Conservation (phyloP, 2,329 filamentous ascomycete genomes). For the Penicillium sp. region DNA sequence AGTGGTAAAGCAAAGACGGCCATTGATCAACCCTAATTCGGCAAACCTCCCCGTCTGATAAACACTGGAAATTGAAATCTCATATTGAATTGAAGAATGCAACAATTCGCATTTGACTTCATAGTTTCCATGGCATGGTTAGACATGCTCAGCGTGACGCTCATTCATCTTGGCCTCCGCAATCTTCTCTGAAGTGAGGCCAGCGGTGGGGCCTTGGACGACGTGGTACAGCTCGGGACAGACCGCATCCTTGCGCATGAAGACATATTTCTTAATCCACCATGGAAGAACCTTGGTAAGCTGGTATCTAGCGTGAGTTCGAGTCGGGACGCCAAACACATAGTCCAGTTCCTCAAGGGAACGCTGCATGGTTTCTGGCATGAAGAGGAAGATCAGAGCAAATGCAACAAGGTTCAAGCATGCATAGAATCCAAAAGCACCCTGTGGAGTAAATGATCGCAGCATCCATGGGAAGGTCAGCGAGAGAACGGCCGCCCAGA, state of each 20-base stretch:
- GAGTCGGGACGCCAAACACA: conserved; percentile 53
- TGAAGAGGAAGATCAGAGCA: conserved; percentile 58
- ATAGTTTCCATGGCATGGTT: neutral
- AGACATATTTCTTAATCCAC: conserved; percentile 58
- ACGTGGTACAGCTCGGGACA: conserved; percentile 51
- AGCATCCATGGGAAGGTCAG: conserved; percentile 47
- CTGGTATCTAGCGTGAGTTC: conserved; percentile 56
- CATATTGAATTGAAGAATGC: neutral
- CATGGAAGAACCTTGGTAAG: conserved; percentile 55
- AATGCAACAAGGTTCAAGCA: conserved; percentile 58
- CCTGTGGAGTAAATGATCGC: conserved; percentile 46
- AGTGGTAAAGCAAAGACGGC: neutral
- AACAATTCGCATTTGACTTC: neutral
- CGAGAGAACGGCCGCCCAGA: conserved; percentile 45
- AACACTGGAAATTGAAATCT: neutral
- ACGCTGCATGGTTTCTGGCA: conserved; percentile 53
- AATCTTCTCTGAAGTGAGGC: neutral
- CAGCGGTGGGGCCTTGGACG: neutral
- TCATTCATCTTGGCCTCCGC: neutral
- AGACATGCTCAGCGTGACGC: neutral
- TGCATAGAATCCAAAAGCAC: conserved; percentile 59
- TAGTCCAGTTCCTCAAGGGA: conserved; percentile 57
- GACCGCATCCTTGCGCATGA: conserved; percentile 49
- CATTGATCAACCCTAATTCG: conserved; percentile 2
- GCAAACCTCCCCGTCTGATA: neutral